phyloP scores from a whole-genome alignment of 108 stramenopile species.

The Nitzschia sp. region DNA sequence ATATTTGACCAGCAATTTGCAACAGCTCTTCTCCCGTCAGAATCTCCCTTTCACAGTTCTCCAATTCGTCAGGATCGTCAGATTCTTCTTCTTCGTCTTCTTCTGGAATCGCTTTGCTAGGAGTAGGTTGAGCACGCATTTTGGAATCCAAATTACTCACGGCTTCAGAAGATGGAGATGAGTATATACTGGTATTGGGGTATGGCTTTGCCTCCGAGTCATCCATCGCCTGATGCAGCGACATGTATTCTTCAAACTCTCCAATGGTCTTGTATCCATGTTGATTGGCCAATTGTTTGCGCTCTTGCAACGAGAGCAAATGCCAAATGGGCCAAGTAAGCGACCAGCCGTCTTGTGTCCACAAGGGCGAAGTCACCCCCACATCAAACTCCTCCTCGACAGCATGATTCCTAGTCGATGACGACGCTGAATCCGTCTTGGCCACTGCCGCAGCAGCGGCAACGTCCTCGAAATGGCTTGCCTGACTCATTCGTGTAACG shows the following conservation, averaged over 20 bases:
- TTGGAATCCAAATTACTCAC: not conserved
- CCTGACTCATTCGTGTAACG: no score
- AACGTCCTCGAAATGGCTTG: no score
- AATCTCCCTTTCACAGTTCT: constrained; percentile 13
- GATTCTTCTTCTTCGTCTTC: constrained; percentile 46
- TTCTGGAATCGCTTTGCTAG: constrained; percentile 33
- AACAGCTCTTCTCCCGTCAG: constrained; percentile 55
- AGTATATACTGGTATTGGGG: constrained; percentile 21
- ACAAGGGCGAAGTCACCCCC: constrained; percentile 18
- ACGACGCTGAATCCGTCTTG: no score
- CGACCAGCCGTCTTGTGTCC: constrained; percentile 58
- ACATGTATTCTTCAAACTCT: constrained; percentile 73
- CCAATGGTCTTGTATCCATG: constrained; percentile 81
- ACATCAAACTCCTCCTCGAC: no score
- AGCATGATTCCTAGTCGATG: no score
- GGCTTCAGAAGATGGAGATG: not conserved
- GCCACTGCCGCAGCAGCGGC: no score
- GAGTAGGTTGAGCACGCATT: not conserved
- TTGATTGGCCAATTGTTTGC: constrained; percentile 60
- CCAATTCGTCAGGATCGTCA: constrained; percentile 22
- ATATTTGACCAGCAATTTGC: constrained; percentile 50
- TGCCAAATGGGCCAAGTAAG: constrained; percentile 87
- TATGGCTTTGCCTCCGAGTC: constrained; percentile 33
- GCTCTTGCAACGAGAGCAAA: constrained; percentile 67
- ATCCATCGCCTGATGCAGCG: constrained; percentile 32